A percentile compares a stretch with the other conserved stretches of the same genome.
Conservation (phyloP, 805 yeast genomes). For the Saccharomycopsis olivae region DNA sequence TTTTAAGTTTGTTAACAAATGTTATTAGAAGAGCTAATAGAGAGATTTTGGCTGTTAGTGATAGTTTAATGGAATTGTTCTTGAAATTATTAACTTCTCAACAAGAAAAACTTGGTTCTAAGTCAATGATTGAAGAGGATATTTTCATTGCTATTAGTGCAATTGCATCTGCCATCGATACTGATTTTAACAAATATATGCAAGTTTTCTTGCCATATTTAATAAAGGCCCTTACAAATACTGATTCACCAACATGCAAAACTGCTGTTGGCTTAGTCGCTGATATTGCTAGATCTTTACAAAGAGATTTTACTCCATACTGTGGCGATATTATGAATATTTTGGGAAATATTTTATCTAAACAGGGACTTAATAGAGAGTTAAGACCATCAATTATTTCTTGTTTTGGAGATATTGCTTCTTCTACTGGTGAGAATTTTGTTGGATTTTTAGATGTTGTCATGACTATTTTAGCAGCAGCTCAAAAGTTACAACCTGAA, state of each 20-base stretch:
- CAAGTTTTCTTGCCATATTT: slow-evolving; percentile 75
- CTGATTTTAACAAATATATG: slow-evolving; percentile 64
- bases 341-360: slow-evolving; percentile 62
- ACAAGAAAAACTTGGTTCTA: slow-evolving; percentile 38
- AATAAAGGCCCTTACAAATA: slow-evolving; percentile 66
- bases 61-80: slow-evolving; percentile 75
- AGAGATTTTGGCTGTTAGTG: slow-evolving; percentile 60
- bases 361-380: slow-evolving; percentile 61
- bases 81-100: slow-evolving; percentile 54
- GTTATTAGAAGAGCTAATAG: slow-evolving; percentile 72
- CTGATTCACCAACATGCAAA: slow-evolving; percentile 72
- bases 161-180: slow-evolving; percentile 71
- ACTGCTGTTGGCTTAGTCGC: slow-evolving; percentile 95
- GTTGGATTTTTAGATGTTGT: slow-evolving; percentile 69
- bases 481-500: slow-evolving; percentile 51
- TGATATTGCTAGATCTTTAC: slow-evolving; percentile 85
- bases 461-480: slow-evolving; percentile 63
- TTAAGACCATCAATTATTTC: slow-evolving; percentile 81
- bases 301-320: slow-evolving; percentile 60
- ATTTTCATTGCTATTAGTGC: slow-evolving; percentile 87
- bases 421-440: slow-evolving; percentile 72
- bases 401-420: slow-evolving; percentile 92
- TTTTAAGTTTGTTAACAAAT: slow-evolving; percentile 66
- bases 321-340: slow-evolving; percentile 75
- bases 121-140: slow-evolving; percentile 86